Evolutionary conservation across 352 stramenopile genomes (phyloP), one percentile per base, ranked within the genome.

Genomic region (Blastocystis sp.): DNA sequence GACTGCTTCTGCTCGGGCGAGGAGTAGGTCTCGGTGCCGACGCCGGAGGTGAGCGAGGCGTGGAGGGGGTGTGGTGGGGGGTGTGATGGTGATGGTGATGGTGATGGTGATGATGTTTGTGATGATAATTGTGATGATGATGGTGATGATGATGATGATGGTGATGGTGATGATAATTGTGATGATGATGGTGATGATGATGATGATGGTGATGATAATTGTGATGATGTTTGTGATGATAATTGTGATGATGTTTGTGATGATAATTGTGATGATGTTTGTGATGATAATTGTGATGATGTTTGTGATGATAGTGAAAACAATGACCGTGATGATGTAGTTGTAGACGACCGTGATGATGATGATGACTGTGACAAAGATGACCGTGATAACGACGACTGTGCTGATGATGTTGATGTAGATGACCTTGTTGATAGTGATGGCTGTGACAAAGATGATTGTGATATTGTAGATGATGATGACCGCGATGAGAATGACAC

Each of bases 11-110:
- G 67, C 36, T 78, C 67, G 11, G 67, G 42, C 7, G 36, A 59
- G 0, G 67, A 49, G 36, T 78, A 78, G 29, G 67, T 78, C 6
- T 11, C 36, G 11, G 67, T 78, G 4, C 67, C 67, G 34, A 78
- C 53, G 24, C 67, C 67, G 21, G 67, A 78, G 14, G 67, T 78
- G 7, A 78, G 67, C 6, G 24, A 36, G 7, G n/a, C 29, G 21
- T 72, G 4, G 27, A 24, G n/a, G n/a, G n/a, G n/a, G n/a, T n/a
- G n/a, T n/a, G n/a, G n/a, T n/a, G n/a, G n/a, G n/a, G n/a, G n/a
- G n/a, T n/a, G n/a, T n/a, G n/a, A n/a, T 34, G 16, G 40, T 29
- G 24, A 11, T 21, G 18, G 21, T 8, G n/a, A 32, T 14, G 56
- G n/a, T n/a, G n/a, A n/a, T n/a, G n/a, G n/a, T n/a, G n/a, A n/a